Evolutionary conservation across 2,329 filamentous ascomycete genomes (phyloP), one percentile per base, ranked within the genome.

Genomic region (Nannizzia gypsea): DNA sequence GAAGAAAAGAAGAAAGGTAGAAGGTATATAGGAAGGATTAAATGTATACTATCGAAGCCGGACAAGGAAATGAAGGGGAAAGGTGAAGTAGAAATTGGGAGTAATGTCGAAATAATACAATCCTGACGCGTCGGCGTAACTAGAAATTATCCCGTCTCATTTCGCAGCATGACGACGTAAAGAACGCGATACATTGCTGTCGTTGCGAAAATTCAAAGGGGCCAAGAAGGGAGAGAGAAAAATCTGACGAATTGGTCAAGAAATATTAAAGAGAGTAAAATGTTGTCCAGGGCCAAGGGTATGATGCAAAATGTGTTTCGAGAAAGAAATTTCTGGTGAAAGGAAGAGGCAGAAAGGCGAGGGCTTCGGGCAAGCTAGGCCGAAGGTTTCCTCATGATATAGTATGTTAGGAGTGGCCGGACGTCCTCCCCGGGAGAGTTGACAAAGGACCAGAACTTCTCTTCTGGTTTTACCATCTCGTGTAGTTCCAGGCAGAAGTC

Each of bases 351-450:
- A 38, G 24, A 58, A 44, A 38, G 6, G 4, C 11, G 6, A 26
- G 11, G 22, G 6, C 17, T n/a, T 42, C 20, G 9, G 31, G 9
- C 31, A 24, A n/a, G 13, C 28, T 42, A 48, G 20, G 34, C 17
- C 28, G 31, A 34, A 13, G 62, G 62, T 44, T 62, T 62, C 17
- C 62, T 63, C 61, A 64, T 63, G 63, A 73, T 71, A 63, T 71
- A 74, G 62, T 74, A 74, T 5, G 70, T 70, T 26, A 74, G 61
- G 34, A 74, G 64, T 28, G 72, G 71, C 42, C 70, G 67, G 11
- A 71, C 67, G 20, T 68, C 67, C 55, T 69, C 70, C 6, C 62
- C 65, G 11, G 68, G 66, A 11, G 67, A 64, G 17, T 67, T 69
- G 3, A 73, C 65, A 40, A 72, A 63, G 57, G 67, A 64, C 63